Evolutionary conservation across 345 rosid genomes (phyloP), one percentile per base, ranked within the genome.

Genomic region (Gossypium longicalyx): DNA sequence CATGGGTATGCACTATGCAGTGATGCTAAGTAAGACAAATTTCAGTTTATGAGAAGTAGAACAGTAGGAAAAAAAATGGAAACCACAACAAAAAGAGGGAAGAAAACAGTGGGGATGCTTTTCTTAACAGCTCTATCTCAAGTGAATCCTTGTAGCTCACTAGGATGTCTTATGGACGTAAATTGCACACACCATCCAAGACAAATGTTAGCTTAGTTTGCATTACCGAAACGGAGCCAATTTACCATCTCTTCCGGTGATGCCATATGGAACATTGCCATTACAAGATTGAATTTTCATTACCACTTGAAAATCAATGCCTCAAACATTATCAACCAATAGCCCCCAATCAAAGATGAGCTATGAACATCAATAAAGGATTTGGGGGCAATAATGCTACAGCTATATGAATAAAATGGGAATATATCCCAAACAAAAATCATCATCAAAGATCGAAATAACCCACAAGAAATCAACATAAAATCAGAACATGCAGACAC

Each of bases 371-470:
- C 72, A 54, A 69, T 16, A n/a, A 68, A 47, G 4, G 6, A 5
- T 9, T 16, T 27, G 11, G 45, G 4, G 43, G 12, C 17, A 44
- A 67, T 17, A 62, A 63, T 63, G 61, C 11, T 57, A 20, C 1
- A 57, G 29, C 13, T 57, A 20, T 34, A 56, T 23, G 13, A 57
- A 57, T 57, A 59, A 23, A 59, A 59, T 59, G 38, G 2, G 41
- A 60, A 25, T 60, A 60, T 13, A 60, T 11, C 4, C 51, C 9
- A 41, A 44, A 3, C 25, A 43, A 43, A 73, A 78, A 20, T 10
- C 58, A 52, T 52, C 29, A 15, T 63, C 19, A n/a, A 19, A 53
- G 49, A 69, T 19, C 6, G 48, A 56, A 67, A 78, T 12, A 78
- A 58, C 71, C 63, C 75, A 61, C 13, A 25, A 17, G 2, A 53